These are phyloP conservation scores for Alisma plantagoaquatica DNA, from an alignment of 106 monocot genomes.

Conservation along the genomic window DNA sequence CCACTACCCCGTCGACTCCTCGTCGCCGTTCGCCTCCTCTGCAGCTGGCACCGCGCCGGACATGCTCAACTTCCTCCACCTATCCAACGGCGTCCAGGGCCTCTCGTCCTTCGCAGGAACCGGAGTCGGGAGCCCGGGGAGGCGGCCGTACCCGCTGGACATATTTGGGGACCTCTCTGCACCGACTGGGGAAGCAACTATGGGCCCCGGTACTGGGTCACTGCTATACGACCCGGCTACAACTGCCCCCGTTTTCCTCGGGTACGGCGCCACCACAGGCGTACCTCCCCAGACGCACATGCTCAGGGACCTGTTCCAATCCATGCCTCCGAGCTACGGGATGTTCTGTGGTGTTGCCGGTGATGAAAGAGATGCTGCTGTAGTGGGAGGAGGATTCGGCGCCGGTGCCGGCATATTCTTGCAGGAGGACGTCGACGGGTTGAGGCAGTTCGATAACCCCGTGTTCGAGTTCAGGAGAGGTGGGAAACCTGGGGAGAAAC, in stretches of 20 bases:
- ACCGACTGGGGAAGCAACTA: conserved; percentile 5
- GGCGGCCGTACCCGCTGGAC: conserved; percentile 9
- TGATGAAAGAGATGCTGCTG: conserved; percentile 54
- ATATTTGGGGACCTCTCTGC: conserved; percentile 6
- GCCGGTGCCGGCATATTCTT: conserved; percentile 19
- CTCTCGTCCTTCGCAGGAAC: conserved; percentile 2
- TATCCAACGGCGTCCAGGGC: conserved; percentile 16
- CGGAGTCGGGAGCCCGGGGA: not conserved
- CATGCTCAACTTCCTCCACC: conserved; percentile 40
- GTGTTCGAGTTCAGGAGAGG: conserved; percentile 44
- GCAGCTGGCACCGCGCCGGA: conserved; percentile 24
- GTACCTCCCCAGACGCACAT: conserved; percentile 29
- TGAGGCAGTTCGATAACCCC: conserved; percentile 29
- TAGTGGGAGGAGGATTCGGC: conserved; percentile 10
- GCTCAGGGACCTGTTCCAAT: conserved; percentile 58
- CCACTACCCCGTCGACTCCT: no score
- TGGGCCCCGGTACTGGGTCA: conserved; percentile 12
- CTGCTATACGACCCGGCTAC: conserved; percentile 20
- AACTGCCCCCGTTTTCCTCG: no score
- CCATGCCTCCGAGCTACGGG: conserved; percentile 62
- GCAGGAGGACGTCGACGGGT: conserved; percentile 33
- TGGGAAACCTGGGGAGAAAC: conserved; percentile 31
- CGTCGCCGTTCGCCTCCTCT: not conserved
- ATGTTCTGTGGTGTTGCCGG: conserved; percentile 50
- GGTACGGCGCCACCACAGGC: conserved; percentile 12